These are phyloP conservation scores for Aspergillus egyptiacus DNA, from an alignment of 495 filamentous ascomycete species.

Conservation along the genomic window DNA sequence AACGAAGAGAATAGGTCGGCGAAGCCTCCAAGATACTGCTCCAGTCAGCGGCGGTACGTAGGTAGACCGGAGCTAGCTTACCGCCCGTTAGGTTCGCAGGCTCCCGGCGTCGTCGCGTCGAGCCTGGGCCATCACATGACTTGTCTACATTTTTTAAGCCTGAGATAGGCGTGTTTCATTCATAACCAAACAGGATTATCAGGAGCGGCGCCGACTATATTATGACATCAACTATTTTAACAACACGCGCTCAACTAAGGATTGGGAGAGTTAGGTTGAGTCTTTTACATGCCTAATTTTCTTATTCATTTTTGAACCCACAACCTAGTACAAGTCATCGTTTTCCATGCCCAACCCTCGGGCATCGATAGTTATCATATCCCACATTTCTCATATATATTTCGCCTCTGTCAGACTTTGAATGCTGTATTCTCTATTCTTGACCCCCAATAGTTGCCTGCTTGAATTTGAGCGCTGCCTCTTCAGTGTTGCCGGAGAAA, in stretches of 20 bases:
- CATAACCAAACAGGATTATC: too few relatives aligned
- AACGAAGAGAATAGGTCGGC: slow-evolving; percentile 4
- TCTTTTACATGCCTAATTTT: background rate
- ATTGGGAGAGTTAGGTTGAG: background rate
- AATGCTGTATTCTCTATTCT: background rate
- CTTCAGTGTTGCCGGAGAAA: background rate
- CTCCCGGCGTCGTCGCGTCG: slow-evolving; percentile 13
- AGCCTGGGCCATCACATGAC: slow-evolving; percentile 12
- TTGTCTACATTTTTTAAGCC: too few relatives aligned
- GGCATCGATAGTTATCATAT: slow-evolving; percentile 7
- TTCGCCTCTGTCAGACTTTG: background rate
- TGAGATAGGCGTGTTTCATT: too few relatives aligned
- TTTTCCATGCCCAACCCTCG: slow-evolving; percentile 11
- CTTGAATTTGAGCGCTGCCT: background rate
- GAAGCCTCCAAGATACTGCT: background rate
- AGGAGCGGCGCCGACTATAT: too few relatives aligned
- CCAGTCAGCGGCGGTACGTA: background rate
- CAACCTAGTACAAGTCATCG: background rate
- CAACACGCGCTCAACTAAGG: too few relatives aligned
- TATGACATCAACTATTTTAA: too few relatives aligned
- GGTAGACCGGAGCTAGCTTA: slow-evolving; percentile 7
- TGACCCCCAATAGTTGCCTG: too few relatives aligned
- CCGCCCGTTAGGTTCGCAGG: background rate
- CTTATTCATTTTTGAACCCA: background rate
- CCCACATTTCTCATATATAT: background rate